Conservation (phyloP, 768 basidiomycete genomes). For the Porphyrellus cyaneotinctus region DNA sequence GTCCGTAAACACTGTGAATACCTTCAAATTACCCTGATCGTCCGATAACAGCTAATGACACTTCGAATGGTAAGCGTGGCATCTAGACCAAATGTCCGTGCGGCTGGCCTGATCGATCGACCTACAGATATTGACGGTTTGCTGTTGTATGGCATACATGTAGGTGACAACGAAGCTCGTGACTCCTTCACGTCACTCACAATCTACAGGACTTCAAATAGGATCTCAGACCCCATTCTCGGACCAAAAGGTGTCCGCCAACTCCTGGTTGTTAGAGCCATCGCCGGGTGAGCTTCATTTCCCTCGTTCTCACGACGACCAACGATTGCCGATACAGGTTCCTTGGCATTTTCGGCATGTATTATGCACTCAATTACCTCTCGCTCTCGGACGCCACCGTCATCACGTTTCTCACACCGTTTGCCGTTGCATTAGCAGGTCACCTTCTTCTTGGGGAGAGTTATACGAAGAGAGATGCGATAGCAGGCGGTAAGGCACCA, state of each 20-base stretch:
- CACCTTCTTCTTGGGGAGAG: conserved; percentile 59
- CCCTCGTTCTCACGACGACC: background rate
- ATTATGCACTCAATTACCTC: conserved; percentile 69
- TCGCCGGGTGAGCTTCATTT: conserved; percentile 48
- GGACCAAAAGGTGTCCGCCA: conserved; percentile 67
- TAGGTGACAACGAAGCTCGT: conserved; percentile 9
- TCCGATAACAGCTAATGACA: conserved; percentile 41
- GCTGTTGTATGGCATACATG: conserved; percentile 53
- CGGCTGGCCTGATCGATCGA: background rate
- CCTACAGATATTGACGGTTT: conserved; percentile 46
- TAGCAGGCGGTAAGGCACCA: conserved; percentile 44
- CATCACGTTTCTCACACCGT: conserved; percentile 70
- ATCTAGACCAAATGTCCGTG: background rate
- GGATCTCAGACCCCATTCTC: conserved; percentile 53
- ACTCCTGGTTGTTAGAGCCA: conserved; percentile 54
- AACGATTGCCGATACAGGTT: conserved; percentile 43
- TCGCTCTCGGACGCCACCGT: conserved; percentile 77
- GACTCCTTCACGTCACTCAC: background rate
- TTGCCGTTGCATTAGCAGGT: conserved; percentile 58
- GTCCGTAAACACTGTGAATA: conserved; percentile 29
- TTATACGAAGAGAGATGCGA: conserved; percentile 49
- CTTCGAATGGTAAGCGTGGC: conserved; percentile 51
- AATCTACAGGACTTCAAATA: conserved; percentile 32
- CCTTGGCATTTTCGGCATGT: conserved; percentile 65
- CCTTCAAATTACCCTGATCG: background rate